These are phyloP conservation scores for Ustilago crameri DNA, from an alignment of 1,284 basidiomycete genomes.

Conservation along the genomic window DNA sequence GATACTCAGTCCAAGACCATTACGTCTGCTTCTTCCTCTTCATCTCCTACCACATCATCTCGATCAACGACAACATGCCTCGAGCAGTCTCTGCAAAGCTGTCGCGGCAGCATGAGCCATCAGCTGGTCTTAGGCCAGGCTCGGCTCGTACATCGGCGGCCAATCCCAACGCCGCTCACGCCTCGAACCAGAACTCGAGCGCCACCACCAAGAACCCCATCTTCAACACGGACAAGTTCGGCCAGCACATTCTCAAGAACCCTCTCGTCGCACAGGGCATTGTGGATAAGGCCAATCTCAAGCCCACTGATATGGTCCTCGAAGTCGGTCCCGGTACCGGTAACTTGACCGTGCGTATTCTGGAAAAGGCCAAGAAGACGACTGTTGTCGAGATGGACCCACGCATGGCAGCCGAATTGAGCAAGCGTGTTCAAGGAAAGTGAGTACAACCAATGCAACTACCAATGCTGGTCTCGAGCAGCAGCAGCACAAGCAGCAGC, in stretches of 20 bases:
- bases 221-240: slow-evolving; percentile 87
- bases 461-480: neutral
- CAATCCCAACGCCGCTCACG: slow-evolving; percentile 22
- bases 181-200: slow-evolving; percentile 62
- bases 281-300: slow-evolving; percentile 82
- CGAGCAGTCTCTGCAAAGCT: slow-evolving; percentile 87
- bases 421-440: slow-evolving; percentile 98
- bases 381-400: slow-evolving; percentile 98
- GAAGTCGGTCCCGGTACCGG: slow-evolving; percentile 99
- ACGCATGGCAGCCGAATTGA: slow-evolving; percentile 96
- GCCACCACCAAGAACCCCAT: slow-evolving; percentile 67
- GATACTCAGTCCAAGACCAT: neutral
- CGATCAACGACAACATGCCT: slow-evolving; percentile 75
- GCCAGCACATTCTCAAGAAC: slow-evolving; percentile 97
- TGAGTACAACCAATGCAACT: slow-evolving; percentile 72
- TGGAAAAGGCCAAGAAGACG: slow-evolving; percentile 91
- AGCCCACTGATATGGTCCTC: slow-evolving; percentile 93
- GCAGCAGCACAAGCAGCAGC: slow-evolving; percentile 2
- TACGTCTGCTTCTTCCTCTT: neutral
- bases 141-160: slow-evolving; percentile 70
- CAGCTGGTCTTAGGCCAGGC: slow-evolving; percentile 72
- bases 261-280: slow-evolving; percentile 82
- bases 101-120: slow-evolving; percentile 78
- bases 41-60: slow-evolving; percentile 12
- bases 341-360: slow-evolving; percentile 91